A percentile compares a stretch with the other conserved stretches of the same genome.
phyloP scores from a whole-genome alignment of 164 flowering plant species.

The Cinnamomum micranthum region DNA sequence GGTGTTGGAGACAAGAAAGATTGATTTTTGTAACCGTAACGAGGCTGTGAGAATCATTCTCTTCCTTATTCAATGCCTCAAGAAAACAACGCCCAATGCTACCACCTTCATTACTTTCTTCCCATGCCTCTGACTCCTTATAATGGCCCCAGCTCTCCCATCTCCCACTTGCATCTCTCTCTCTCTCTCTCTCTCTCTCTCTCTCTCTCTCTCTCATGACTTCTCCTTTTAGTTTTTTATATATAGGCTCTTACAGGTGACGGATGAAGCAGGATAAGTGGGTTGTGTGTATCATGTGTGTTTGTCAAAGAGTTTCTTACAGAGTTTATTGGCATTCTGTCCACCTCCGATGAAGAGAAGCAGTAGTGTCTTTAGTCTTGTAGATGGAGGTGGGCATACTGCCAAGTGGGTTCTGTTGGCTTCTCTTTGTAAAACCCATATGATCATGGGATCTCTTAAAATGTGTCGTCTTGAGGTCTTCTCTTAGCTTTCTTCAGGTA shows the following conservation, averaged over 20 bases:
- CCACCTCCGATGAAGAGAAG: slow-evolving; percentile 59
- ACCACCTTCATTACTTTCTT: too few relatives aligned
- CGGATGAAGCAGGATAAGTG: background rate
- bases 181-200: background rate
- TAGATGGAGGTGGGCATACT: slow-evolving; percentile 86
- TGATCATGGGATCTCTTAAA: slow-evolving; percentile 9
- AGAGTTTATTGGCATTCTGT: slow-evolving; percentile 96
- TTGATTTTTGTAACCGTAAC: too few relatives aligned
- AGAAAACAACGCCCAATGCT: too few relatives aligned
- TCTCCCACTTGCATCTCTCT: too few relatives aligned
- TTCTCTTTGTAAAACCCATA: slow-evolving; percentile 71
- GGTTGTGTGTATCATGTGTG: slow-evolving; percentile 41
- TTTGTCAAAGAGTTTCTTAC: slow-evolving; percentile 79
- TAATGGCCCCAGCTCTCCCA: too few relatives aligned
- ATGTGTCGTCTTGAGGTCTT: background rate
- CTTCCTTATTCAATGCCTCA: too few relatives aligned
- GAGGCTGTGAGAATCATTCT: too few relatives aligned
- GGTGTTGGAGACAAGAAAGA: too few relatives aligned
- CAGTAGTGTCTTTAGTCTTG: background rate
- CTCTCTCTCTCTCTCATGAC: background rate
- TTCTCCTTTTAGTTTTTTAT: background rate
- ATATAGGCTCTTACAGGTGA: background rate
- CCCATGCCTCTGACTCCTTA: too few relatives aligned
- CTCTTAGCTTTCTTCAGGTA: background rate
- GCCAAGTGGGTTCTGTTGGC: slow-evolving; percentile 76